Percentiles rank a stretch among this genome's conserved stretches.
These are phyloP conservation scores for Thermothelomyces thermophilus DNA, from an alignment of 2,329 filamentous ascomycete genomes.

Conservation along the genomic window DNA sequence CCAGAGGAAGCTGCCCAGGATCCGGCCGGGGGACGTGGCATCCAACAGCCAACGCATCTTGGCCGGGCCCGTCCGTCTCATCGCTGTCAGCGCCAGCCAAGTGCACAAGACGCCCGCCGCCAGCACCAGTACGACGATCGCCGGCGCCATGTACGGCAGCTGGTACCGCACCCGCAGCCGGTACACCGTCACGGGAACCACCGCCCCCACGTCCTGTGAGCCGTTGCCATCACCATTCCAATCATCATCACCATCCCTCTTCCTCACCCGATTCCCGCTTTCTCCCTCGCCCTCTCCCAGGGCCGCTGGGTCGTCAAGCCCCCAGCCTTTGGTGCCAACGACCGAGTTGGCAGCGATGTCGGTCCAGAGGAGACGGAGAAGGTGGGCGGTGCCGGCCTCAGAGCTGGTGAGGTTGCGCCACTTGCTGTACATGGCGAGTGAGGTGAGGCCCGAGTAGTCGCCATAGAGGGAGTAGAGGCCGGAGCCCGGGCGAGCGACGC, in stretches of 20 bases:
- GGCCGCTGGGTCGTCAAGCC: not conserved
- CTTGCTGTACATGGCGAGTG: not conserved
- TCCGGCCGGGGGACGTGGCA: slow-evolving; percentile 4
- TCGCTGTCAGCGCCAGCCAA: not conserved
- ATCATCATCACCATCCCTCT: not conserved
- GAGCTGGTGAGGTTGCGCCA: not conserved
- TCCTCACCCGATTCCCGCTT: not conserved
- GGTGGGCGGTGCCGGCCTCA: not conserved
- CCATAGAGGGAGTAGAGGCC: not conserved
- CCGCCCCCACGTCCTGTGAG: not conserved
- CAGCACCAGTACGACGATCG: slow-evolving; percentile 1
- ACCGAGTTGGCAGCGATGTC: slow-evolving; percentile 10
- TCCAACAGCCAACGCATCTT: slow-evolving; percentile 8
- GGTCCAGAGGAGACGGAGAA: slow-evolving; percentile 6
- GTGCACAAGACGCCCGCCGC: not conserved
- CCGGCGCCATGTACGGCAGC: slow-evolving; percentile 5
- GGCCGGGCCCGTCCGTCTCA: not conserved
- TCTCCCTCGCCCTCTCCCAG: not conserved
- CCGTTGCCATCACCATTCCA: not conserved
- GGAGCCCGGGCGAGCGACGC: not conserved
- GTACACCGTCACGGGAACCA: slow-evolving; percentile 3
- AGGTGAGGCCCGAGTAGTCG: slow-evolving; percentile 8
- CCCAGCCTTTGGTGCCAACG: slow-evolving; percentile 10
- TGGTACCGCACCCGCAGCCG: not conserved
- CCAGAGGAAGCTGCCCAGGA: slow-evolving; percentile 7